phyloP scores from a whole-genome alignment of 106 monocot genomes.

The Ottelia alismoides region DNA sequence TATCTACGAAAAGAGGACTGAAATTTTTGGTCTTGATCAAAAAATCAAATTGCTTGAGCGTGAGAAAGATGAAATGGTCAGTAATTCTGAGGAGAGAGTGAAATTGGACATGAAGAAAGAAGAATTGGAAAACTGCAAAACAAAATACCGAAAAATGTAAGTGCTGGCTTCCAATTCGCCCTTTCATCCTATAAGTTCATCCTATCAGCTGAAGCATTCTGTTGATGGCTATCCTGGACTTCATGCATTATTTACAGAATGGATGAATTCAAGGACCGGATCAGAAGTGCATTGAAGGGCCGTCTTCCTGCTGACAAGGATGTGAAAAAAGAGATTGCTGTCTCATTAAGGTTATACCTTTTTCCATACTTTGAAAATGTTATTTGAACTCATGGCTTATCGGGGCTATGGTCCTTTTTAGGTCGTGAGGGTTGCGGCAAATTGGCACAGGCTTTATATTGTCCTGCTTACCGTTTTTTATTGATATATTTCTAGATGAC shows the following conservation, averaged over 20 bases:
- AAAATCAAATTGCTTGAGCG: conserved; percentile 57
- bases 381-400: too few species aligned
- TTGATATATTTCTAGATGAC: too few species aligned
- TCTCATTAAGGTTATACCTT: conserved; percentile 49
- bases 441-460: too few species aligned
- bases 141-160: conserved; percentile 68
- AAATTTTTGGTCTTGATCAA: conserved; percentile 72
- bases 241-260: conserved; percentile 46
- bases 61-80: conserved; percentile 73
- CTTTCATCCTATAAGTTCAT: too few species aligned
- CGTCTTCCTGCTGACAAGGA: conserved; percentile 79
- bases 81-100: conserved; percentile 73
- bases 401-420: too few species aligned
- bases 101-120: conserved; percentile 65
- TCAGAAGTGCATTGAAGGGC: conserved; percentile 81
- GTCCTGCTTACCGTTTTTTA: too few species aligned
- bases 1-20: conserved; percentile 63
- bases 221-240: too few species aligned
- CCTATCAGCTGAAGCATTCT: too few species aligned
- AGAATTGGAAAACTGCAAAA: conserved; percentile 55
- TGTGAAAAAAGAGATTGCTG: conserved; percentile 63
- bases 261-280: conserved; percentile 64
- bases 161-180: conserved; percentile 6
- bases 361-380: not conserved
- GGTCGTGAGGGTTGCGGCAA: too few species aligned